phyloP scores from a whole-genome alignment of 164 flowering plant species.

The Vitis riparia region DNA sequence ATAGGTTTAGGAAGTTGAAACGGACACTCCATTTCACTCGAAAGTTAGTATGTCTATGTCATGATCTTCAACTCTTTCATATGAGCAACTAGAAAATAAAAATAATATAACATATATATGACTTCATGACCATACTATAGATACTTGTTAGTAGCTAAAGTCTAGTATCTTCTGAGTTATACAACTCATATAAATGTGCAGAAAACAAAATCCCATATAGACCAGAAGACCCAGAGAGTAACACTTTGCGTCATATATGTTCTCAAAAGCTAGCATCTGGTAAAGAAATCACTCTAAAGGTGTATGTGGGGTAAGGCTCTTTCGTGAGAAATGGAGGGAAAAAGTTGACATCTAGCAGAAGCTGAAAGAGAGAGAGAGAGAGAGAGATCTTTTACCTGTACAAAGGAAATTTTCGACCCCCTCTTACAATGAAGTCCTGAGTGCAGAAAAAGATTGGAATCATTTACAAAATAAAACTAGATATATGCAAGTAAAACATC shows the following conservation, averaged over 20 bases:
- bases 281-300: not conserved
- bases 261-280: not conserved
- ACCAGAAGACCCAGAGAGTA: too few species aligned
- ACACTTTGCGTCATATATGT: too few species aligned
- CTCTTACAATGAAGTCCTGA: constrained; percentile 90
- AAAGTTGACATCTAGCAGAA: too few species aligned
- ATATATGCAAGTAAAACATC: not conserved
- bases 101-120: too few species aligned
- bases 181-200: too few species aligned
- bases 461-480: not conserved
- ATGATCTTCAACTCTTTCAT: not conserved
- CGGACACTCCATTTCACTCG: not conserved
- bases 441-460: not conserved
- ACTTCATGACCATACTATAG: too few species aligned
- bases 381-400: constrained; percentile 60
- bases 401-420: constrained; percentile 77
- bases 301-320: too few species aligned
- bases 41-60: not conserved
- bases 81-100: not conserved
- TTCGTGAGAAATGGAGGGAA: too few species aligned
- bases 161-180: too few species aligned
- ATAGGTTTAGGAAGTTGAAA: not conserved
- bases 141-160: too few species aligned
- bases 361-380: not conserved
- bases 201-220: too few species aligned